phyloP scores from a whole-genome alignment of 495 filamentous ascomycete species.

The Penicillium cinerascens region DNA sequence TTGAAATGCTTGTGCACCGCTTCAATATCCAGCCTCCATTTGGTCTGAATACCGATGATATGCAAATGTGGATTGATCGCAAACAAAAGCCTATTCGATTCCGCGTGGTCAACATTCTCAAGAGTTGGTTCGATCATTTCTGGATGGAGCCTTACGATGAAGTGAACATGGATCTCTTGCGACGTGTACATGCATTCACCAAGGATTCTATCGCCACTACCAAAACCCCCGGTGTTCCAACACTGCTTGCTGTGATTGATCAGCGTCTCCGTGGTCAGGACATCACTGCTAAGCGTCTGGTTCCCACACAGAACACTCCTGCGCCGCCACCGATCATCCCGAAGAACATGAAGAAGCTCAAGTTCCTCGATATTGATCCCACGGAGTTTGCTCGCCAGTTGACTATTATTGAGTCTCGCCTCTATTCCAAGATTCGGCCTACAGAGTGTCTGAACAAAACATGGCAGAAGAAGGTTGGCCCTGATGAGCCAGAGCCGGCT shows the following conservation, averaged over 20 bases:
- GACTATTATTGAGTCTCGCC: slow-evolving; percentile 91
- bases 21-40: slow-evolving; percentile 93
- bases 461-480: slow-evolving; percentile 88
- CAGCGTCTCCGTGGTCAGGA: slow-evolving; percentile 85
- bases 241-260: slow-evolving; percentile 79
- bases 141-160: slow-evolving; percentile 96
- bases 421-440: slow-evolving; percentile 92
- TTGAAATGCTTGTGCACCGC: slow-evolving; percentile 84
- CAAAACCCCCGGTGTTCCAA: slow-evolving; percentile 79
- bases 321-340: slow-evolving; percentile 87
- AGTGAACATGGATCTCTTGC: slow-evolving; percentile 76
- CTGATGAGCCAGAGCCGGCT: slow-evolving; percentile 83
- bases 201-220: slow-evolving; percentile 88
- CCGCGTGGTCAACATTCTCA: slow-evolving; percentile 93
- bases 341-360: slow-evolving; percentile 99
- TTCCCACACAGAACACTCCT: slow-evolving; percentile 75
- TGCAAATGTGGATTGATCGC: slow-evolving; percentile 82
- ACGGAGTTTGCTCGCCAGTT: slow-evolving; percentile 94
- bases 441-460: slow-evolving; percentile 97
- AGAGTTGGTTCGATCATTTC: slow-evolving; percentile 96
- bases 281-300: slow-evolving; percentile 76
- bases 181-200: slow-evolving; percentile 84
- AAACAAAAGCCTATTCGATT: slow-evolving; percentile 96
- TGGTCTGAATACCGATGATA: slow-evolving; percentile 69
- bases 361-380: slow-evolving; percentile 95